Evolutionary conservation across 78 protist species (phyloP).

Genomic region (Diacronema lutheri): DNA sequence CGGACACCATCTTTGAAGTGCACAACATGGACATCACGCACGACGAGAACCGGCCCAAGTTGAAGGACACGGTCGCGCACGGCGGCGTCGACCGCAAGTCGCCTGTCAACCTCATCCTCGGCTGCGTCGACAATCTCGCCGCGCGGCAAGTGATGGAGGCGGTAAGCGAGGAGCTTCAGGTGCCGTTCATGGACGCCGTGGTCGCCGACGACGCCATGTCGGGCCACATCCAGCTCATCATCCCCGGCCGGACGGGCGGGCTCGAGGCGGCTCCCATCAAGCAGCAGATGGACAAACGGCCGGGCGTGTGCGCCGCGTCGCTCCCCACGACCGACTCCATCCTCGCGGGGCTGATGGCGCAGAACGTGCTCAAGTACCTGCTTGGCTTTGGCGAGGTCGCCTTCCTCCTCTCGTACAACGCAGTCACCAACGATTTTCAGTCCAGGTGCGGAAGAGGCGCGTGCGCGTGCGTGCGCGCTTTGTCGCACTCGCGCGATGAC

Average conservation of each 20-base stretch:
- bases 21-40: constrained; percentile 75
- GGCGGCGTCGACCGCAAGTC: constrained; percentile 52
- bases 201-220: constrained; percentile 91
- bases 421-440: neutral
- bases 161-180: constrained; percentile 50
- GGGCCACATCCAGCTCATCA: constrained; percentile 85
- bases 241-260: constrained; percentile 48
- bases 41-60: constrained; percentile 55
- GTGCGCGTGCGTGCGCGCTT: neutral
- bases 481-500: neutral
- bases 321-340: neutral
- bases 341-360: neutral
- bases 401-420: no score
- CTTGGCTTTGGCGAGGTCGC: constrained; percentile 11
- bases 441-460: neutral
- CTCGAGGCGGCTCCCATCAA: neutral
- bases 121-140: constrained; percentile 92
- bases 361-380: constrained; percentile 7
- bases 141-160: constrained; percentile 54
- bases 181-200: constrained; percentile 87
- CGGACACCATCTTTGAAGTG: constrained; percentile 77
- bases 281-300: no score
- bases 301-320: neutral
- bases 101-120: constrained; percentile 71
- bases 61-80: constrained; percentile 37